Evolutionary conservation across 192 early-diverging fungal species (phyloP), one percentile per base, ranked within the genome.

Genomic region (Coemansia sp.): DNA sequence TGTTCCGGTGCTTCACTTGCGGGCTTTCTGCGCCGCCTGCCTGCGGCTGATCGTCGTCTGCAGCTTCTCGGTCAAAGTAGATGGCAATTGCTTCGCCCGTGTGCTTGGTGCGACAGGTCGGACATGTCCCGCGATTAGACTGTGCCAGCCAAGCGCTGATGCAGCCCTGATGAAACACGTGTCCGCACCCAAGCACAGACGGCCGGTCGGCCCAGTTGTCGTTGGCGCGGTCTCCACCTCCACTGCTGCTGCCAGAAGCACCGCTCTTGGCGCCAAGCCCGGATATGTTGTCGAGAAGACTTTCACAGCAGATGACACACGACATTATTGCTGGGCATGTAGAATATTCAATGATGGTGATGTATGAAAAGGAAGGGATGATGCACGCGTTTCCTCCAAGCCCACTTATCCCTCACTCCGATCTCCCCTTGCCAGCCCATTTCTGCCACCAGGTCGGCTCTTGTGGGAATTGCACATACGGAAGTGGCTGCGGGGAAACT

Each of bases 141-240:
- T 60, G 63, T 0, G 48, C 59, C 7, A 77, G 51, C 74, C 74
- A 77, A 8, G 56, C 56, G 33, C 47, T 23, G 47, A 77, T 70
- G 25, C 74, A 77, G 19, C 34, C 43, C 34, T 66, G 67, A 37
- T 77, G 74, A 18, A 70, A 77, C 2, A 77, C 74, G 29, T 77
- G 74, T 1, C 74, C 74, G 35, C 74, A 77, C 3, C 25, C 25
- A 30, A 77, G 48, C 26, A 49, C 74, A 0, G 67, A 51, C 14
- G 74, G 59, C 30, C 60, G 63, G 15, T 51, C 34, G 15, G 65
- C 42, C 57, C 54, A 63, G 56, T 65, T 55, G 7, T 23, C 15
- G 23, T 25, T 33, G 4, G 8, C 15, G 13, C 21, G 23, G 26
- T 18, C 29, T 22, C 17, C 41, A 23, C 19, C n/a, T 14, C 21